A percentile compares a stretch with the other conserved stretches of the same genome.
phyloP scores from a whole-genome alignment of 768 basidiomycete species.

The Termitomyces sp. region DNA sequence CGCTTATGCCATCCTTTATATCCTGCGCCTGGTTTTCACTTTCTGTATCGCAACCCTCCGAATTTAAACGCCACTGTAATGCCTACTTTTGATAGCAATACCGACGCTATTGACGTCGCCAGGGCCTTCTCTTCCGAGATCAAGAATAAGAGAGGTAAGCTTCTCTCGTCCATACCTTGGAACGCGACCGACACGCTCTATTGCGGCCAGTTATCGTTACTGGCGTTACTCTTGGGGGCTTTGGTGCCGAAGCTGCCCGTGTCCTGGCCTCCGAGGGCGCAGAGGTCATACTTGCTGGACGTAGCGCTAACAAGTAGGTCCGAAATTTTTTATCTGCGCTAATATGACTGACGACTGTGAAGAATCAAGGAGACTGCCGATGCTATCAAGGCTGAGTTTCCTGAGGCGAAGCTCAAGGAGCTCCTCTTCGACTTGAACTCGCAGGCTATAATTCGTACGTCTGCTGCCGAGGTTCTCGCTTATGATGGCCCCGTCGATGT shows the following conservation, averaged over 20 bases:
- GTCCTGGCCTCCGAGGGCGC: conserved; percentile 7
- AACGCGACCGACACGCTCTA: background rate
- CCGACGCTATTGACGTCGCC: conserved; percentile 2
- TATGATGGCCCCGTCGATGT: conserved; percentile 16
- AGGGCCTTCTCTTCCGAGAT: conserved; percentile 4
- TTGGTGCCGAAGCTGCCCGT: conserved; percentile 8
- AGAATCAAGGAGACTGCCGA: conserved; percentile 6
- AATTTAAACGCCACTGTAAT: background rate
- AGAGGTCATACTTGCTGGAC: conserved; percentile 7
- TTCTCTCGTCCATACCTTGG: background rate
- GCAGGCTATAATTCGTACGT: conserved; percentile 8
- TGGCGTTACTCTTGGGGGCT: conserved; percentile 6
- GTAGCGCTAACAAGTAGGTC: conserved; percentile 1
- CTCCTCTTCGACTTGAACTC: conserved; percentile 14
- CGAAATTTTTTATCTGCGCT: background rate
- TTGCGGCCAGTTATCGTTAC: conserved; percentile 2
- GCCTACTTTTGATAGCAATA: conserved; percentile 1
- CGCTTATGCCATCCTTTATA: background rate
- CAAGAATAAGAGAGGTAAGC: conserved; percentile 8
- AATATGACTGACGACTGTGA: background rate
- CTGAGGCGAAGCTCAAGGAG: conserved; percentile 6
- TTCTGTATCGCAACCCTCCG: background rate
- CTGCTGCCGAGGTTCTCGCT: conserved; percentile 14
- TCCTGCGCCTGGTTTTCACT: background rate
- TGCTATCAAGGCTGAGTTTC: conserved; percentile 5